Conservation (phyloP, 768 basidiomycete species). For the Boletus subparvulus region DNA sequence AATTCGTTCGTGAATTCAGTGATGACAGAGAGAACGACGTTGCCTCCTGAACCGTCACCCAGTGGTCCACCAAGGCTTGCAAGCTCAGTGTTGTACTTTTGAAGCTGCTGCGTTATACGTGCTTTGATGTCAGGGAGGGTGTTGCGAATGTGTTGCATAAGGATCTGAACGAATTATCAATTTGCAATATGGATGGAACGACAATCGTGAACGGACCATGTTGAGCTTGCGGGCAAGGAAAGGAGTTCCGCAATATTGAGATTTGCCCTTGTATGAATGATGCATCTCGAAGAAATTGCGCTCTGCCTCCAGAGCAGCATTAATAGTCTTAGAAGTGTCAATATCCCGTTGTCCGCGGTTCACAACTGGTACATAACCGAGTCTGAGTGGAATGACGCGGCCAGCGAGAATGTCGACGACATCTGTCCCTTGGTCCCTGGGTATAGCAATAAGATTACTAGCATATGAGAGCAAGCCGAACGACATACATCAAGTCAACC, state of each 20-base stretch:
- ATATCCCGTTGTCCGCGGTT: slow-evolving; percentile 99
- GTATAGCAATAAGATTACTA: slow-evolving; percentile 8
- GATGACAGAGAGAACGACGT: slow-evolving; percentile 94
- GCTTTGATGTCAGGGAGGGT: slow-evolving; percentile 99
- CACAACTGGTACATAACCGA: slow-evolving; percentile 98
- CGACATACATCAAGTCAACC: slow-evolving; percentile 91
- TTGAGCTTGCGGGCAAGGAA: slow-evolving; percentile 95
- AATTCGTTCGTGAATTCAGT: slow-evolving; percentile 98
- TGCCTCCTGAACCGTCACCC: slow-evolving; percentile 83
- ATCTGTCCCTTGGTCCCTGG: slow-evolving; percentile 94
- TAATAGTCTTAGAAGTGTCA: slow-evolving; percentile 83
- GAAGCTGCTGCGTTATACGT: slow-evolving; percentile 86
- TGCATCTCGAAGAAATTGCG: slow-evolving; percentile 95
- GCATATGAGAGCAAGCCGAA: neutral
- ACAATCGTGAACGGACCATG: slow-evolving; percentile 54
- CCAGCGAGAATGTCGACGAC: slow-evolving; percentile 99
- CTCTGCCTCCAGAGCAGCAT: slow-evolving; percentile 83
- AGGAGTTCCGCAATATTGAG: slow-evolving; percentile 96
- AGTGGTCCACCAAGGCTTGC: slow-evolving; percentile 80
- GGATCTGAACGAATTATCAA: slow-evolving; percentile 56
- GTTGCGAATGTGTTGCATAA: slow-evolving; percentile 98
- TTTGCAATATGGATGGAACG: neutral
- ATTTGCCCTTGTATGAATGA: slow-evolving; percentile 87
- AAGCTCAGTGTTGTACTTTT: slow-evolving; percentile 86
- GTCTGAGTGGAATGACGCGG: slow-evolving; percentile 89